Conservation (phyloP, 768 basidiomycete genomes). For the Termitomyces sp. region DNA sequence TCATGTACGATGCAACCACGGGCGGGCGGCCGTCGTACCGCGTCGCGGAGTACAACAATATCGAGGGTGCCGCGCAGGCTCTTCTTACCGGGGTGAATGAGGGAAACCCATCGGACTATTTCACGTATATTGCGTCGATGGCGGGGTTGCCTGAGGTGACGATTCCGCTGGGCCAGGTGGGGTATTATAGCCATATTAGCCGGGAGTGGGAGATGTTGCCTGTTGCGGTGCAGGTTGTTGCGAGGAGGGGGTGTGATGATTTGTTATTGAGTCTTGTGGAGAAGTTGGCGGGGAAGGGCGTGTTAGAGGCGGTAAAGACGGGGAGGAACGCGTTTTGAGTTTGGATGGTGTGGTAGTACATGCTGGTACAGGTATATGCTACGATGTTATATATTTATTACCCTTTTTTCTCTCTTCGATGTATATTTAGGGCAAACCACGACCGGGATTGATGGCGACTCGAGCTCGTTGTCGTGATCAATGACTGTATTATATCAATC, state of each 20-base stretch:
- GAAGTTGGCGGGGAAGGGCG: conserved; percentile 22
- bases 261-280: conserved; percentile 30
- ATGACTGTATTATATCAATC: too few species aligned
- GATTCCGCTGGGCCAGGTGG: conserved; percentile 32
- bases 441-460: conserved; percentile 76
- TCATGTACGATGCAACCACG: conserved; percentile 34
- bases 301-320: conserved; percentile 20
- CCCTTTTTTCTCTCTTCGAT: neutral
- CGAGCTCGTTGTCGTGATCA: too few species aligned
- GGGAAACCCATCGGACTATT: conserved; percentile 20
- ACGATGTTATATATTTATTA: neutral
- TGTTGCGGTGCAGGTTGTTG: conserved; percentile 33
- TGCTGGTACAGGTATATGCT: neutral
- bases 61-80: conserved; percentile 26
- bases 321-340: conserved; percentile 21
- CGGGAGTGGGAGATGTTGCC: conserved; percentile 31
- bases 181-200: conserved; percentile 30
- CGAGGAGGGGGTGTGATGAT: conserved; percentile 31
- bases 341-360: neutral
- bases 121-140: conserved; percentile 34
- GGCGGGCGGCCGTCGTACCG: conserved; percentile 34
- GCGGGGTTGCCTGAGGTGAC: conserved; percentile 34
- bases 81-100: conserved; percentile 17
- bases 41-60: conserved; percentile 27
- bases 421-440: conserved; percentile 50